Evolutionary conservation across 129 eudicot species (phyloP), one percentile per base, ranked within the genome.

Genomic region (Lactuca sativa): DNA sequence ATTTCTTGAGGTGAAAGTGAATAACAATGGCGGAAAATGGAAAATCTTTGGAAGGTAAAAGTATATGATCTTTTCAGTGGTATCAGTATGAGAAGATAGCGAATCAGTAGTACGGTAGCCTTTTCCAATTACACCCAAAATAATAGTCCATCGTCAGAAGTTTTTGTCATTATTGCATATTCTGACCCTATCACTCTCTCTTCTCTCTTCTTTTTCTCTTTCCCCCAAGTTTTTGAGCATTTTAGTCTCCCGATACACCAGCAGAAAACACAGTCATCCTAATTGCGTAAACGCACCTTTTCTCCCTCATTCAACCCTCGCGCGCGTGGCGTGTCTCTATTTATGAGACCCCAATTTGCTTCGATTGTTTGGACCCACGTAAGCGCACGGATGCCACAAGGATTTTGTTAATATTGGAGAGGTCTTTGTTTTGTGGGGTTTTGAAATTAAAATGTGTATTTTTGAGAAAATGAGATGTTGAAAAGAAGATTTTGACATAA

Each of bases 231-330:
- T 83, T 72, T 83, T 85, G 74, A 77, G 90, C 82, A 82, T 79
- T 86, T 86, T 80, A 86, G 87, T 76, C 83, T 70, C 81, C 87
- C 87, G 52, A 82, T 77, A 62, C 78, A 31, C 43, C 68, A 34
- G 43, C 69, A 31, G 48, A 43, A 58, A 9, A 6, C 31, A 3
- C 48, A 69, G 74, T 38, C 55, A 38, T 47, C 67, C 77, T 52
- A 72, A 72, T 54, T 68, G 63, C 31, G 55, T 32, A 12, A 47
- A 60, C 67, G 49, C 61, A 59, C 10, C 16, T 8, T 40, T 40
- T 41, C 9, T 41, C 58, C 41, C 38, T 54, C 64, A 25, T 4
- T 37, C 30, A 25, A 25, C 30, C 30, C 30, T 41, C 54, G 11
- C 34, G 21, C 38, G 32, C 71, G 47, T 64, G 52, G 72, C 72